Evolutionary conservation across 2,329 filamentous ascomycete genomes (phyloP).

Genomic region (Trichoderma simmonsii): DNA sequence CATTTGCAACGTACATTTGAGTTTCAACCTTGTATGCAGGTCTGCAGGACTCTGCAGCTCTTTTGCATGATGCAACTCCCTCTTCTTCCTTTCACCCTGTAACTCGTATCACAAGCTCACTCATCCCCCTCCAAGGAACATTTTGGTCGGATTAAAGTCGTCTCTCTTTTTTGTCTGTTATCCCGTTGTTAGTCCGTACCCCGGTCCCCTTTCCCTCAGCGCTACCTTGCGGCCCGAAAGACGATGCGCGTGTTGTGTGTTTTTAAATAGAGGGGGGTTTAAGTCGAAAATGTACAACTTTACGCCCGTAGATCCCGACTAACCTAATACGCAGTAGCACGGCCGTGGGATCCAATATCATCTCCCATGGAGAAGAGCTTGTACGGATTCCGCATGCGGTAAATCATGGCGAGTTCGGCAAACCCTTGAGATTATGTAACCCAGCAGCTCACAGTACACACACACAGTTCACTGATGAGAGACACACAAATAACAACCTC

Average conservation of each 20-base stretch:
- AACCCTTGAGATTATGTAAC: neutral
- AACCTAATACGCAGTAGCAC: neutral
- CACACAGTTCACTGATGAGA: neutral
- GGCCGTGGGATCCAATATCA: neutral
- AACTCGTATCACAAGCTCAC: neutral
- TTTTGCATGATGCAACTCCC: neutral
- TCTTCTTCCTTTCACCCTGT: neutral
- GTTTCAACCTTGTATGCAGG: neutral
- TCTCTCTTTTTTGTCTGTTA: neutral
- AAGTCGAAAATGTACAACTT: slow-evolving; percentile 7
- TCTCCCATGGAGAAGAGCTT: neutral
- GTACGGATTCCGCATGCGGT: neutral
- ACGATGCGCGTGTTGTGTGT: neutral
- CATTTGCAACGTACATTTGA: neutral
- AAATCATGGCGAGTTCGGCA: neutral
- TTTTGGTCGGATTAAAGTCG: neutral
- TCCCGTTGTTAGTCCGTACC: neutral
- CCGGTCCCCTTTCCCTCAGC: neutral
- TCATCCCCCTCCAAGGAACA: too few relatives aligned
- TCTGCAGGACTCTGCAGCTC: neutral
- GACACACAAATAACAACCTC: neutral
- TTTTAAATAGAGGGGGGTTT: neutral
- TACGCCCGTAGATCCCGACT: slow-evolving; percentile 4
- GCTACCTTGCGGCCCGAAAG: slow-evolving; percentile 14
- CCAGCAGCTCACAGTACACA: too few relatives aligned